A percentile compares a stretch with the other conserved stretches of the same genome.
Conservation (phyloP, 192 early-diverging fungal genomes). For the Gaertneriomyces sp. region DNA sequence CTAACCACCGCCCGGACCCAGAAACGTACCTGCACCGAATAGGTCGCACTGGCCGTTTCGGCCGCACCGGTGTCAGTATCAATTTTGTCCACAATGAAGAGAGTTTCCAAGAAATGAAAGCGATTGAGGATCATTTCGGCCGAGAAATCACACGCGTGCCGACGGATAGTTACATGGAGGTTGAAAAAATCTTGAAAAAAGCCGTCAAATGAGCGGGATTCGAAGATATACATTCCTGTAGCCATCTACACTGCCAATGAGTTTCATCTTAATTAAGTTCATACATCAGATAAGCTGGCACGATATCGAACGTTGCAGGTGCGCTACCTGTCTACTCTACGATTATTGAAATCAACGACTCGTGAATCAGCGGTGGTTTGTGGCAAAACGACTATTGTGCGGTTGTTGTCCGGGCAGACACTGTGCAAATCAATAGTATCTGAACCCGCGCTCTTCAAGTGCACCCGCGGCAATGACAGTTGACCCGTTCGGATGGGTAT, state of each 20-base stretch:
- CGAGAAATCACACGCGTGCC: slow-evolving; percentile 75
- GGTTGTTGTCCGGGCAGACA: too few relatives aligned
- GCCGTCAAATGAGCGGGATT: slow-evolving; percentile 40
- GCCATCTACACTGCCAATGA: too few relatives aligned
- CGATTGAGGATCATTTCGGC: slow-evolving; percentile 78
- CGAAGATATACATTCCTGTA: too few relatives aligned
- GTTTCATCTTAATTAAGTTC: too few relatives aligned
- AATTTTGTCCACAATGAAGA: slow-evolving; percentile 87
- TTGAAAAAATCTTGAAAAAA: slow-evolving; percentile 85
- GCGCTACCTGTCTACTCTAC: too few relatives aligned
- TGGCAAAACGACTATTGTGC: too few relatives aligned
- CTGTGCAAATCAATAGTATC: too few relatives aligned
- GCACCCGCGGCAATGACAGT: neutral
- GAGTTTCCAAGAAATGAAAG: slow-evolving; percentile 73
- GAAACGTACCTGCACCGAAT: slow-evolving; percentile 98
- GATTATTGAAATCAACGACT: too few relatives aligned
- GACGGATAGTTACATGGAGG: slow-evolving; percentile 76
- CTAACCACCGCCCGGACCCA: slow-evolving; percentile 63
- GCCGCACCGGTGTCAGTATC: slow-evolving; percentile 87
- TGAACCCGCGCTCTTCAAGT: too few relatives aligned
- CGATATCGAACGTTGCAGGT: too few relatives aligned
- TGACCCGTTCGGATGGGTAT: slow-evolving; percentile 2
- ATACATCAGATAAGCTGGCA: too few relatives aligned
- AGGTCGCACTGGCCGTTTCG: slow-evolving; percentile 96
- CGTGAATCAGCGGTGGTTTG: too few relatives aligned